Evolutionary conservation across 495 filamentous ascomycete genomes (phyloP).

Genomic region (Pyrenopolyporus hunteri): DNA sequence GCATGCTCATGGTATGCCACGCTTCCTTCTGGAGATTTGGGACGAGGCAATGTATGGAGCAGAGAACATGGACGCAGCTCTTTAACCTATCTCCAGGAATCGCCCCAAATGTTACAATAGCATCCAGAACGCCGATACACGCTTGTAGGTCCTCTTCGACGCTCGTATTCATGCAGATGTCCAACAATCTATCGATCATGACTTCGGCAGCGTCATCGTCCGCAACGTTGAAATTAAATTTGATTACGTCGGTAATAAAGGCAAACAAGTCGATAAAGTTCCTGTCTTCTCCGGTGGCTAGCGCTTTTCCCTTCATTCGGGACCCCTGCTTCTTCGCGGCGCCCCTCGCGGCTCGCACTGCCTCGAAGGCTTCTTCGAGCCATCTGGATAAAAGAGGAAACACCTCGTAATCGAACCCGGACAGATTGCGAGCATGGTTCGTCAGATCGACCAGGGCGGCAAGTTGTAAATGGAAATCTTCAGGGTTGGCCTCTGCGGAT

Average conservation of each 20-base stretch:
- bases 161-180: conserved; percentile 77
- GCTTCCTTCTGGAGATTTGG: conserved; percentile 70
- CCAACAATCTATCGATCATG: conserved; percentile 71
- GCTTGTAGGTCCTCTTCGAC: conserved; percentile 74
- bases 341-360: conserved; percentile 55
- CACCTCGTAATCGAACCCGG: conserved; percentile 68
- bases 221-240: conserved; percentile 80
- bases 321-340: conserved; percentile 52
- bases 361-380: conserved; percentile 62
- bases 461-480: conserved; percentile 69
- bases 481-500: conserved; percentile 54
- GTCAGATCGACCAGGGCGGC: conserved; percentile 67
- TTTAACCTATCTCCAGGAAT: conserved; percentile 72
- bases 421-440: conserved; percentile 64
- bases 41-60: conserved; percentile 79
- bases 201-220: conserved; percentile 67
- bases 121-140: conserved; percentile 77
- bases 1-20: conserved; percentile 76
- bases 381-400: conserved; percentile 63
- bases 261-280: conserved; percentile 72
- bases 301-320: conserved; percentile 56
- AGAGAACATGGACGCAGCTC: conserved; percentile 77
- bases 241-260: conserved; percentile 79
- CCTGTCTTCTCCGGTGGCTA: conserved; percentile 66
- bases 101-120: conserved; percentile 77